Percentiles rank a stretch among this genome's conserved stretches.
phyloP scores from a whole-genome alignment of 2,329 filamentous ascomycete genomes.

The Aspergillus sp. region DNA sequence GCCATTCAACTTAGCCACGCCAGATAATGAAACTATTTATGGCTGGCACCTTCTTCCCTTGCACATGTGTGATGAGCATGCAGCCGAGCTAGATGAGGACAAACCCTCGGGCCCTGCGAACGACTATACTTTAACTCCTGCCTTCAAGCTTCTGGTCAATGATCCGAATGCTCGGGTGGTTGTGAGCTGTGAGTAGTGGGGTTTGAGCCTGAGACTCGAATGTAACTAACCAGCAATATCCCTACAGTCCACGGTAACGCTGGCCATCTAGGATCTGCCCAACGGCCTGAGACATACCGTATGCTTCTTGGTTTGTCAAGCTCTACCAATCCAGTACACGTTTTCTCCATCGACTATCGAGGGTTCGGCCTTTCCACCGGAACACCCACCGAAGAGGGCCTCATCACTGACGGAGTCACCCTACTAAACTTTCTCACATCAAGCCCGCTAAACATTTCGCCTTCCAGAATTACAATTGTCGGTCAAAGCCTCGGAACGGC shows the following conservation, averaged over 20 bases:
- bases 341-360: constrained; percentile 88
- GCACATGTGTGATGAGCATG: constrained; percentile 71
- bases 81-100: constrained; percentile 59
- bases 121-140: constrained; percentile 49
- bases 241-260: constrained; percentile 63
- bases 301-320: constrained; percentile 70
- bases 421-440: constrained; percentile 64
- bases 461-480: constrained; percentile 73
- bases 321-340: constrained; percentile 63
- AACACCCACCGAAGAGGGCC: constrained; percentile 73
- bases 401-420: constrained; percentile 76
- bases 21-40: constrained; percentile 76
- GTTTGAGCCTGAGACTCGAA: not conserved
- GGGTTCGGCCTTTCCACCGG: constrained; percentile 83
- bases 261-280: constrained; percentile 77
- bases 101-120: constrained; percentile 52
- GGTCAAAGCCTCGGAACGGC: constrained; percentile 90
- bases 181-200: constrained; percentile 49
- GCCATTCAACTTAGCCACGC: constrained; percentile 73
- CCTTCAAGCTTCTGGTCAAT: constrained; percentile 52
- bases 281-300: constrained; percentile 75
- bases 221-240: constrained; percentile 8
- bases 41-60: constrained; percentile 89
- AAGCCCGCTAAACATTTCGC: constrained; percentile 63
- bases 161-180: constrained; percentile 55